Evolutionary conservation across 345 rosid species (phyloP), one percentile per base, ranked within the genome.

Genomic region (Bruguiera gymnorhiza): DNA sequence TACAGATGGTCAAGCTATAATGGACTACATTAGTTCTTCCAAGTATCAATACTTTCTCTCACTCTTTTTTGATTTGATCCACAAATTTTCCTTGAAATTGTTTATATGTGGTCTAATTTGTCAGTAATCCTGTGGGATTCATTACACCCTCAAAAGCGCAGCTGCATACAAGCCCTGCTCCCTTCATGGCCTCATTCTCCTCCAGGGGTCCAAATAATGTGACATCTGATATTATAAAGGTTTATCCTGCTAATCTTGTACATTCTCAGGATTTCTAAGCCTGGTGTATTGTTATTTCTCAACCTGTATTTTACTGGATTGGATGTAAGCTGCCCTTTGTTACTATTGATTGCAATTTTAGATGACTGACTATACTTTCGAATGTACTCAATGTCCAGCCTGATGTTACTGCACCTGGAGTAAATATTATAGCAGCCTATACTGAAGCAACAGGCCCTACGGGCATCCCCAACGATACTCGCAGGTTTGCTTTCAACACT

Each of bases 1-100:
- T 62, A 5, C 59, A 4, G 88, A 82, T 72, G 88, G 84, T 34
- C 65, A 63, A 19, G 6, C 65, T 39, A 65, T 87, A 56, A 75
- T 43, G 11, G 63, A 76, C 58, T 85, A 87, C 73, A 56, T 89
- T 29, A 77, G 76, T 2, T 79, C 81, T 16, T 76, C 75, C 70
- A 83, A 72, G 95, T 86, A 78, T 56, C 6, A 56, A 3, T 8
- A 23, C 30, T 24, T 27, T 24, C 30, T 56, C 60, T 36, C 7
- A 39, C 18, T 36, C 31, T 39, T n/a, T 21, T 31, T 6, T 1
- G 43, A n/a, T 43, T n/a, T 63, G 5, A 30, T 53, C 9, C 37
- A 51, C 11, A 18, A 30, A 0, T 56, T 24, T 15, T 7, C 52
- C 20, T 30, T 24, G 29, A 16, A 27, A 23, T 10, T 21, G 16